These are phyloP conservation scores for Pseudoturritis turrita DNA, from an alignment of 345 rosid genomes.

Conservation along the genomic window DNA sequence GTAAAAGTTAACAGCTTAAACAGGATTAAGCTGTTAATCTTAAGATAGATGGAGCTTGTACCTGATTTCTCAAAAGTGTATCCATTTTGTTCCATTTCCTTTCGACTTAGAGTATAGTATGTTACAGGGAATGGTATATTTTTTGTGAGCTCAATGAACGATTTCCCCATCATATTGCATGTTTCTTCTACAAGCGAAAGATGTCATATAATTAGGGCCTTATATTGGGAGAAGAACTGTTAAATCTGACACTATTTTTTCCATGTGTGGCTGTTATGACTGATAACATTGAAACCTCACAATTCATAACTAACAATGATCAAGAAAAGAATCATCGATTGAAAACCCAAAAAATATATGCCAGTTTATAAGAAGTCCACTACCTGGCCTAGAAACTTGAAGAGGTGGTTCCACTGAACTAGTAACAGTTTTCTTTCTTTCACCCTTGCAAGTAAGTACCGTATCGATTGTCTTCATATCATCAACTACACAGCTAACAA, in stretches of 20 bases:
- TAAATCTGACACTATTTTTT: neutral
- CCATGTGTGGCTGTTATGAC: neutral
- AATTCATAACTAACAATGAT: neutral
- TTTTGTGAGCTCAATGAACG: conserved; percentile 41
- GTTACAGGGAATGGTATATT: conserved; percentile 77
- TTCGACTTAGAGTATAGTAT: conserved; percentile 67
- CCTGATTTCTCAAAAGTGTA: conserved; percentile 60
- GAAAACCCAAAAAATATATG: neutral
- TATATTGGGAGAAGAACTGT: neutral
- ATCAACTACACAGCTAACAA: conserved; percentile 79
- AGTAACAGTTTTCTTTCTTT: conserved; percentile 54
- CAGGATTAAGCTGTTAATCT: neutral
- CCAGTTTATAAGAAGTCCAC: neutral
- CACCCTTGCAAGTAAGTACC: conserved; percentile 69
- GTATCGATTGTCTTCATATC: conserved; percentile 76
- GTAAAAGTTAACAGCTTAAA: neutral
- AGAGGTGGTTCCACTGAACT: conserved; percentile 31
- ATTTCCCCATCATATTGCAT: conserved; percentile 22
- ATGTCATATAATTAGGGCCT: neutral
- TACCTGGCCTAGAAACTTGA: conserved; percentile 53
- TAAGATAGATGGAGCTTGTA: conserved; percentile 11
- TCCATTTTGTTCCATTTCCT: conserved; percentile 79
- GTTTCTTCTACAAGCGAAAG: conserved; percentile 44
- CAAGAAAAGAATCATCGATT: neutral
- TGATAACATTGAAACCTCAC: neutral